Evolutionary conservation across 139 green algal genomes (phyloP).

Genomic region (Pseudopediastrum boryanum): DNA sequence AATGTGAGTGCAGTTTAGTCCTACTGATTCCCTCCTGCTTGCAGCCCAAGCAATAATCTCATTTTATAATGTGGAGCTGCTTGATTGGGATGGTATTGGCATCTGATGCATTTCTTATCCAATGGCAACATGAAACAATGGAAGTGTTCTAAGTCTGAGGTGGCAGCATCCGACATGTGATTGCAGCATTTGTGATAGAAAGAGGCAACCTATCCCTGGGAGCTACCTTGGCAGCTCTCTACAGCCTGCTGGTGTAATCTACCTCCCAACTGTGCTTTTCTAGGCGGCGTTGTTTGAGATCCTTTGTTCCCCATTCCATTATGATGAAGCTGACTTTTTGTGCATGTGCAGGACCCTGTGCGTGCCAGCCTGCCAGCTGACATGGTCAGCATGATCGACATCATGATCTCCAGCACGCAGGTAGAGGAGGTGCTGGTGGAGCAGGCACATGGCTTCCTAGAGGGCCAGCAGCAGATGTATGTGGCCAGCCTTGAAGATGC

Average conservation of each 20-base stretch:
- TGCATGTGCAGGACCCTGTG: neutral
- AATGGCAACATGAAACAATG: neutral
- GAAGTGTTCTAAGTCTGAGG: neutral
- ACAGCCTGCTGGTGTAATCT: neutral
- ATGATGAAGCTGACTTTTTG: neutral
- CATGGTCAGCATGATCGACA: conserved; percentile 25
- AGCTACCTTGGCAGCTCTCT: neutral
- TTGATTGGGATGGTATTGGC: neutral
- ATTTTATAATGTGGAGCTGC: neutral
- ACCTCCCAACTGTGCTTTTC: neutral
- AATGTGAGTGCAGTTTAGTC: neutral
- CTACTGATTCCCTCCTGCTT: neutral
- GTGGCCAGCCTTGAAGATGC: too few relatives aligned
- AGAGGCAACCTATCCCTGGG: too few relatives aligned
- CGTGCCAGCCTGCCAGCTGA: conserved; percentile 1
- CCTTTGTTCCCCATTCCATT: neutral
- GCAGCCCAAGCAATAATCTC: neutral
- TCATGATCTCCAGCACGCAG: conserved; percentile 4
- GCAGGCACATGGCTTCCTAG: neutral
- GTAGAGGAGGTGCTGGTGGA: neutral
- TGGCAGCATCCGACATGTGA: neutral
- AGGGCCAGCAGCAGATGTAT: too few relatives aligned
- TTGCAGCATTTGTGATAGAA: neutral
- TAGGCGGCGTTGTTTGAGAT: neutral
- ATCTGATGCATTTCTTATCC: neutral